Evolutionary conservation across 805 yeast species (phyloP), one percentile per base, ranked within the genome.

Genomic region (Cyberlindnera euphorbiiphila): DNA sequence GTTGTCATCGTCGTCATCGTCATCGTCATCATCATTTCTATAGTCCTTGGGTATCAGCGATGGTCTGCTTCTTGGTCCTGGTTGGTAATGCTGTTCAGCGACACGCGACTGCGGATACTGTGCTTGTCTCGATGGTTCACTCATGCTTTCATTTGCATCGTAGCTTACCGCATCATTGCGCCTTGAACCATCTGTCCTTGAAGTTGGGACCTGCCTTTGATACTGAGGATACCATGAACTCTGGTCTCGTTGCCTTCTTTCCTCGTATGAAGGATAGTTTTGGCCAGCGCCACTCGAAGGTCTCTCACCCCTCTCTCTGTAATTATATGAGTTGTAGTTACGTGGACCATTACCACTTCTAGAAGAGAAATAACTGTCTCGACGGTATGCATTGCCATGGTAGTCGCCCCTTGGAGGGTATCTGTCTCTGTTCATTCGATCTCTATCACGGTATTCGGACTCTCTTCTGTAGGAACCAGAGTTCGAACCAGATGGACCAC

Each of bases 31-130:
- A 9, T 47, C 46, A 38, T 49, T 48, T 28, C 46, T 51, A 36
- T 49, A 54, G 29, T 53, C 46, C 26, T 44, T 44, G 39, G 59
- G 57, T 49, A 54, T 53, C 12, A 54, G 36, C 4, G 56, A 51
- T 11, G 57, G 53, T 15, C 45, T 41, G 30, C 24, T 34, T 27
- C 23, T 23, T 17, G 27, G 24, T 11, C 26, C 21, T 9, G 32
- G 32, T 10, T 20, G 24, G 18, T 29, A 29, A n/a, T 17, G 39
- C 11, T 17, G 29, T 9, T 25, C 35, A 6, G 25, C 22, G 11
- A 37, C 11, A 4, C 25, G 29, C 5, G 33, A 22, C 27, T 37
- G 41, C 3, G 41, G 36, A 4, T 36, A 37, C 20, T 25, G 42
- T 19, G 38, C 35, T 6, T 19, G 23, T 18, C 42, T 29, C 4